These are phyloP conservation scores for Conringia planisiliqua DNA, from an alignment of 345 rosid species.

Conservation along the genomic window DNA sequence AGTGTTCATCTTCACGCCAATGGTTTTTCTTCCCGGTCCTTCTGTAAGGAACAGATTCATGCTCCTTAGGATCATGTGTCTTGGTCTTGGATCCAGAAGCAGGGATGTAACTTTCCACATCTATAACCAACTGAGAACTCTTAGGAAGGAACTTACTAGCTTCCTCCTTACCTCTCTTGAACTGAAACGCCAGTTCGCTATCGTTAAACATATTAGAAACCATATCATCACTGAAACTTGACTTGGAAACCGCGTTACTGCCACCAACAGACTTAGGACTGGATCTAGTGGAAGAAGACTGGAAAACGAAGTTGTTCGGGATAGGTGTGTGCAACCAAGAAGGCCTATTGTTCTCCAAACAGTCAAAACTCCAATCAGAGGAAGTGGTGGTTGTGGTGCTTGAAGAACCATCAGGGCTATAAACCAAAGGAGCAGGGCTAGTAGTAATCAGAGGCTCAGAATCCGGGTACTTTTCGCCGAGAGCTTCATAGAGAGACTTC, in stretches of 20 bases:
- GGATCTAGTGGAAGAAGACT: slow-evolving; percentile 32
- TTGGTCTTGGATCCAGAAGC: not conserved
- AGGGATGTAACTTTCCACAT: slow-evolving; percentile 24
- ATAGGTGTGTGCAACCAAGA: slow-evolving; percentile 32
- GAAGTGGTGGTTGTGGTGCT: slow-evolving; percentile 31
- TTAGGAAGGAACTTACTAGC: slow-evolving; percentile 74
- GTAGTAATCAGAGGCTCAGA: slow-evolving; percentile 15
- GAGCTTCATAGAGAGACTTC: slow-evolving; percentile 62
- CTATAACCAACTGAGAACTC: slow-evolving; percentile 37
- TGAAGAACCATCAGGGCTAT: slow-evolving; percentile 37
- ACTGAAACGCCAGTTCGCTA: slow-evolving; percentile 43
- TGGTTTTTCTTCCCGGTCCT: slow-evolving; percentile 48
- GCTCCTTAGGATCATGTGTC: not conserved
- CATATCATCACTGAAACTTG: slow-evolving; percentile 37
- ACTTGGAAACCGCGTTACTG: slow-evolving; percentile 29
- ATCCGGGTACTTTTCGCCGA: slow-evolving; percentile 55
- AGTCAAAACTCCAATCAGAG: slow-evolving; percentile 47
- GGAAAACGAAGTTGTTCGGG: slow-evolving; percentile 44
- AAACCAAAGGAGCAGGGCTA: slow-evolving; percentile 35
- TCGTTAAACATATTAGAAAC: slow-evolving; percentile 38
- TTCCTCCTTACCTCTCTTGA: slow-evolving; percentile 70
- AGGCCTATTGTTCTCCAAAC: slow-evolving; percentile 33
- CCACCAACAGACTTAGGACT: slow-evolving; percentile 15
- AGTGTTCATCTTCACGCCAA: slow-evolving; percentile 42
- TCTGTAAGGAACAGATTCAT: slow-evolving; percentile 23